Conservation (phyloP, 176 grass and related monocot genomes). For the bread wheat (Triticum aestivum) region DNA sequence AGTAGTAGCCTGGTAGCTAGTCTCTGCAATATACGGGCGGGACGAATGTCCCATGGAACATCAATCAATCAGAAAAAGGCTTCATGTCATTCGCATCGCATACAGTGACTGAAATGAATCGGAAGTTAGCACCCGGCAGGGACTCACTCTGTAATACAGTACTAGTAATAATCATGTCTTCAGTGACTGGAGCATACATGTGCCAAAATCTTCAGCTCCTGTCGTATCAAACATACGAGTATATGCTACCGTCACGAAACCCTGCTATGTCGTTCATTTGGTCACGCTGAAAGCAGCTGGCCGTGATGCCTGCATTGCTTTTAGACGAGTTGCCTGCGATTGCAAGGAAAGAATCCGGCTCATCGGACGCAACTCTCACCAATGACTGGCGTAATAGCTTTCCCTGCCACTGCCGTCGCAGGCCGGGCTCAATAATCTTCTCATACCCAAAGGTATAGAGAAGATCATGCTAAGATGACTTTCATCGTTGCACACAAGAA, state of each 20-base stretch:
- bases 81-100: not conserved
- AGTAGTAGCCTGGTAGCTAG: not conserved
- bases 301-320: not conserved
- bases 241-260: too few relatives aligned
- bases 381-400: not conserved
- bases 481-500: not conserved
- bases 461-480: too few relatives aligned
- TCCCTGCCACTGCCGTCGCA: too few relatives aligned
- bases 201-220: not conserved
- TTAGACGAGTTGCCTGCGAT: not conserved
- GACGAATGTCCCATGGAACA: not conserved
- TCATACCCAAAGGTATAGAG: too few relatives aligned
- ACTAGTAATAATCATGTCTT: not conserved
- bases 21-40: constrained; percentile 13
- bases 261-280: not conserved
- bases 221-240: not conserved
- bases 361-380: not conserved
- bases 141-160: constrained; percentile 6
- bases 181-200: not conserved
- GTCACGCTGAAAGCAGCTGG: not conserved
- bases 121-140: not conserved
- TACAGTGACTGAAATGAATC: not conserved
- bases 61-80: not conserved
- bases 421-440: too few relatives aligned
- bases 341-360: not conserved